These are phyloP conservation scores for Myxozyma neotropica DNA, from an alignment of 805 yeast species.

Conservation along the genomic window DNA sequence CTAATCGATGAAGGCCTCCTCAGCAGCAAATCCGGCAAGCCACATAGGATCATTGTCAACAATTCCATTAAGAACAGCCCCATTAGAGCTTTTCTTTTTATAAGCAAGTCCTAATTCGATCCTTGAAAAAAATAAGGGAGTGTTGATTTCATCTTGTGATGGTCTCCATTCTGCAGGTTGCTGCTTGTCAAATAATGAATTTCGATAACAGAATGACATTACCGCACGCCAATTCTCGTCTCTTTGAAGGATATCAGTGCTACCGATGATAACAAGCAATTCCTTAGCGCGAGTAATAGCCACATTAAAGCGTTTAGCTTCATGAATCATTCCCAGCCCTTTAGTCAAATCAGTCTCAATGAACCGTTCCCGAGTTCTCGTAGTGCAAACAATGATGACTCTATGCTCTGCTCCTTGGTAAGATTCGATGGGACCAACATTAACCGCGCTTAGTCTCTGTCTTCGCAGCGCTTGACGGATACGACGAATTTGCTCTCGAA, in stretches of 20 bases:
- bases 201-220: conserved; percentile 23
- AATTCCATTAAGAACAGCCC: neutral
- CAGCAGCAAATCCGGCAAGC: conserved; percentile 29
- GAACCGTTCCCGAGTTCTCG: conserved; percentile 28
- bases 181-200: conserved; percentile 18
- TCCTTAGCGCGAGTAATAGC: conserved; percentile 52
- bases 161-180: conserved; percentile 19
- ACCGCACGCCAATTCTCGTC: conserved; percentile 32
- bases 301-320: conserved; percentile 46
- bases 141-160: conserved; percentile 20
- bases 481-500: conserved; percentile 27
- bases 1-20: conserved; percentile 17
- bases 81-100: neutral
- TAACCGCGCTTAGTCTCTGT: conserved; percentile 25
- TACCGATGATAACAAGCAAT: conserved; percentile 51
- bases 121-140: conserved; percentile 23
- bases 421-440: conserved; percentile 32
- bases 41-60: conserved; percentile 30
- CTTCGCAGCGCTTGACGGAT: conserved; percentile 17
- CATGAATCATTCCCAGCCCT: conserved; percentile 31
- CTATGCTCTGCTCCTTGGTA: conserved; percentile 33
- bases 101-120: conserved; percentile 17
- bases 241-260: conserved; percentile 39
- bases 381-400: conserved; percentile 31
- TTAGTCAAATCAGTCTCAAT: conserved; percentile 15